A percentile compares a stretch with the other conserved stretches of the same genome.
These are phyloP conservation scores for Stemphylium beticola DNA, from an alignment of 2,329 filamentous ascomycete genomes.

Conservation along the genomic window DNA sequence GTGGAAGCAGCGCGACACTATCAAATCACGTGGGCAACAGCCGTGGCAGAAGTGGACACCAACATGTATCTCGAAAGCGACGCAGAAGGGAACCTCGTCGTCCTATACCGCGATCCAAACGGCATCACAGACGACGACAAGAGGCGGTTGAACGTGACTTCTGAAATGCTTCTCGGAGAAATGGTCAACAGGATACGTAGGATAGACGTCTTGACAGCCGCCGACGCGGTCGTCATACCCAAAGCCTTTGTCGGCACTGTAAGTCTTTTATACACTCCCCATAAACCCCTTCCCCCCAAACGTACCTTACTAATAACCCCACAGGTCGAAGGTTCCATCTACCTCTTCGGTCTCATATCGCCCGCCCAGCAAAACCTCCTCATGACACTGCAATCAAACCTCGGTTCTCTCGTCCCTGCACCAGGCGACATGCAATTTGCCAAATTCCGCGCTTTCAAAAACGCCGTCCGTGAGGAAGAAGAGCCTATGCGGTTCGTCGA, in stretches of 20 bases:
- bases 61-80: slow-evolving; percentile 84
- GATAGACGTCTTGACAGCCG: slow-evolving; percentile 69
- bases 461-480: slow-evolving; percentile 70
- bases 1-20: slow-evolving; percentile 80
- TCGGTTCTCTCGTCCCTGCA: slow-evolving; percentile 70
- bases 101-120: slow-evolving; percentile 74
- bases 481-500: slow-evolving; percentile 89
- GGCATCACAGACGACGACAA: slow-evolving; percentile 78
- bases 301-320: slow-evolving; percentile 14
- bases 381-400: slow-evolving; percentile 76
- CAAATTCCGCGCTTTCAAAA: slow-evolving; percentile 82
- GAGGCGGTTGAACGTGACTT: slow-evolving; percentile 72
- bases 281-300: neutral
- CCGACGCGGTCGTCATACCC: slow-evolving; percentile 74
- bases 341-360: slow-evolving; percentile 83
- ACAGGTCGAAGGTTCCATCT: slow-evolving; percentile 88
- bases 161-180: slow-evolving; percentile 86
- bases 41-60: slow-evolving; percentile 72
- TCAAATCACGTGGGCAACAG: slow-evolving; percentile 81
- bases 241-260: slow-evolving; percentile 89
- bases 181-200: slow-evolving; percentile 88
- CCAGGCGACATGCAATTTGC: slow-evolving; percentile 79
- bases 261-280: slow-evolving; percentile 46
- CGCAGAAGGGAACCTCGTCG: slow-evolving; percentile 83
- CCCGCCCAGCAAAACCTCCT: slow-evolving; percentile 77